Evolutionary conservation across 352 stramenopile genomes (phyloP).

Genomic region (Globisporangium nodosum): DNA sequence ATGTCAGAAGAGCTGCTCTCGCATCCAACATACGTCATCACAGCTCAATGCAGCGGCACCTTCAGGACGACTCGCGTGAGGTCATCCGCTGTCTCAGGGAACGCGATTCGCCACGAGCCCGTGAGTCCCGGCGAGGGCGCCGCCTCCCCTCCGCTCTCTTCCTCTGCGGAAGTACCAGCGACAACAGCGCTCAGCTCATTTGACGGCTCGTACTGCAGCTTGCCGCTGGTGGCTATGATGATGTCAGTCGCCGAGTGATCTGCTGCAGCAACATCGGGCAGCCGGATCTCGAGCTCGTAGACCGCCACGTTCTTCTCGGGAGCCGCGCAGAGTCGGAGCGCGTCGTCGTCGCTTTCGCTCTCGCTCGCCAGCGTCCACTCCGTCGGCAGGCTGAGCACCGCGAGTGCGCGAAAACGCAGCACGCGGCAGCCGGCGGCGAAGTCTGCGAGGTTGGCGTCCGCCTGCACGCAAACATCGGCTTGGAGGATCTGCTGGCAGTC

Average conservation of each 20-base stretch:
- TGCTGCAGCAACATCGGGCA: slow-evolving; percentile 14
- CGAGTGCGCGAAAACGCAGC: slow-evolving; percentile 28
- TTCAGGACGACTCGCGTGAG: slow-evolving; percentile 40
- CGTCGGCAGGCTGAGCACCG: slow-evolving; percentile 28
- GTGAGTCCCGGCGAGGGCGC: slow-evolving; percentile 9
- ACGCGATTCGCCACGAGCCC: slow-evolving; percentile 44
- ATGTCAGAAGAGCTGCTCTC: neutral
- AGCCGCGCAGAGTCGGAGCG: slow-evolving; percentile 24
- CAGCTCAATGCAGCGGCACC: slow-evolving; percentile 11
- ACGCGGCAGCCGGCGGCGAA: slow-evolving; percentile 38
- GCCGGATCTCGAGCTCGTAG: slow-evolving; percentile 48
- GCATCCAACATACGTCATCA: neutral
- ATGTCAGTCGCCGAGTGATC: neutral
- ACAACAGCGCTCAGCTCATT: neutral
- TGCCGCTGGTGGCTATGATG: slow-evolving; percentile 31
- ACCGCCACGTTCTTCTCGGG: slow-evolving; percentile 32
- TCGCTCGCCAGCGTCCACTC: slow-evolving; percentile 41
- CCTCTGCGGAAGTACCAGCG: neutral
- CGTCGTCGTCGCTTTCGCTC: slow-evolving; percentile 46
- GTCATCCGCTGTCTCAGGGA: slow-evolving; percentile 15
- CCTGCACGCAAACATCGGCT: slow-evolving; percentile 34
- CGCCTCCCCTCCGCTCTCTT: neutral
- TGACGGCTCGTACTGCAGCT: slow-evolving; percentile 32
- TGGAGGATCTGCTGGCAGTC: slow-evolving; percentile 21
- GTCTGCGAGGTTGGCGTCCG: slow-evolving; percentile 44